These are phyloP conservation scores for Fennellomyces sp. DNA, from an alignment of 371 early-diverging fungal genomes.

Conservation along the genomic window DNA sequence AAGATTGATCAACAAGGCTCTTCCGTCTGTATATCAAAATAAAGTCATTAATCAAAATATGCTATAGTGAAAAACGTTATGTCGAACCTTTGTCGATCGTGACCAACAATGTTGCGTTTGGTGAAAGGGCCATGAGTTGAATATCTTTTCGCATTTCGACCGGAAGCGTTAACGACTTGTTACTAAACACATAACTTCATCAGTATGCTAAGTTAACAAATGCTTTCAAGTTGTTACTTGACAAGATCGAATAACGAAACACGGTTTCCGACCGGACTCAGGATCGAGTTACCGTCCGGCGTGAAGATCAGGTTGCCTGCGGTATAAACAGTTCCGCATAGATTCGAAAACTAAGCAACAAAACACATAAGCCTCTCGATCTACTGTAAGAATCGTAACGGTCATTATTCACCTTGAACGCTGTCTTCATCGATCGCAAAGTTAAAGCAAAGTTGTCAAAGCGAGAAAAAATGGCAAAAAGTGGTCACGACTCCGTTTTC, in stretches of 20 bases:
- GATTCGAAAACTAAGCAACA: constrained; percentile 77
- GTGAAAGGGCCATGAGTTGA: constrained; percentile 85
- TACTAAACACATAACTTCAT: too few relatives aligned
- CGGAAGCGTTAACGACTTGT: constrained; percentile 90
- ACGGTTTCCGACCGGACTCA: constrained; percentile 96
- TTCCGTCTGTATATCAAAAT: constrained; percentile 69
- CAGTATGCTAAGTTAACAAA: background rate
- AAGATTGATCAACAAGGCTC: constrained; percentile 86
- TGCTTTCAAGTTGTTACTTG: constrained; percentile 54
- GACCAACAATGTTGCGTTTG: constrained; percentile 85
- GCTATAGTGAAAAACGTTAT: background rate
- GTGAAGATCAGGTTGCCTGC: constrained; percentile 94
- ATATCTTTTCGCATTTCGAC: constrained; percentile 93
- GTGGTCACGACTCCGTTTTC: background rate
- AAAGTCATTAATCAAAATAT: background rate
- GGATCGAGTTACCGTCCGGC: constrained; percentile 91
- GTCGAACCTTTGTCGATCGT: constrained; percentile 86
- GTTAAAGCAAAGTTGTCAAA: background rate
- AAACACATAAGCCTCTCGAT: background rate
- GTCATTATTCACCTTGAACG: constrained; percentile 1
- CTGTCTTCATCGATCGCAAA: constrained; percentile 5
- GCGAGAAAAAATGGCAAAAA: too few relatives aligned
- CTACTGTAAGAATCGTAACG: background rate
- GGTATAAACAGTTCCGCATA: constrained; percentile 96
- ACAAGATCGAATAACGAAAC: constrained; percentile 95